These are phyloP conservation scores for Hygrocybe coccinea DNA, from an alignment of 768 basidiomycete species.

Conservation along the genomic window DNA sequence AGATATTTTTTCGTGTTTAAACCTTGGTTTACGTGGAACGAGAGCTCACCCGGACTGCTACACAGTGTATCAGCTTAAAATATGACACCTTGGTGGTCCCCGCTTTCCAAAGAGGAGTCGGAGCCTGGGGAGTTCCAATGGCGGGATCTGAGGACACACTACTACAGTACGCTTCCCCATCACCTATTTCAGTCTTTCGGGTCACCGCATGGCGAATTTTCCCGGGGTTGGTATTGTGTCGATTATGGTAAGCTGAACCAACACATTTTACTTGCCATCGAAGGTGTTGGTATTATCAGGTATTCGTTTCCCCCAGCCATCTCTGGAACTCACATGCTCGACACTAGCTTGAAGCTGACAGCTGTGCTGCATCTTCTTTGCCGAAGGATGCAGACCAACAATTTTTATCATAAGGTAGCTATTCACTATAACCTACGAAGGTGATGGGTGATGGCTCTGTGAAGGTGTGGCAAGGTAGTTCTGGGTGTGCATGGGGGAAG, in stretches of 20 bases:
- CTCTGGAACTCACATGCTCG: not conserved
- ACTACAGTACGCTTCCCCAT: not conserved
- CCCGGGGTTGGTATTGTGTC: not conserved
- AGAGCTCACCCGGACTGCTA: too few species aligned
- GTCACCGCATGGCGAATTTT: not conserved
- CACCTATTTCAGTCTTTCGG: not conserved
- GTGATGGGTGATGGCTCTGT: too few species aligned
- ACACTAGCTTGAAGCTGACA: too few species aligned
- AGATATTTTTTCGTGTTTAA: too few species aligned
- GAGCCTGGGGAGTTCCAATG: not conserved
- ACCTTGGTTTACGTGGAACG: too few species aligned
- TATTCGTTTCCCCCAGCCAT: not conserved
- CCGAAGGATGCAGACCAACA: too few species aligned
- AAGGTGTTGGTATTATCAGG: conserved; percentile 4
- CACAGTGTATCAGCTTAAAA: too few species aligned
- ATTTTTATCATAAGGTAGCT: too few species aligned
- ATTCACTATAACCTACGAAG: too few species aligned
- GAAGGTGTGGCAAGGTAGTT: too few species aligned
- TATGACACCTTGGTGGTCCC: conserved; percentile 5
- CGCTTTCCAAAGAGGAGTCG: not conserved
- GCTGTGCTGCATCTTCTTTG: too few species aligned
- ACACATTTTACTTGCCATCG: not conserved
- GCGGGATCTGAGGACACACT: not conserved
- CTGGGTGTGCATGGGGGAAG: too few species aligned
- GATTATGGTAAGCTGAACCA: conserved; percentile 1